Evolutionary conservation across 2,329 filamentous ascomycete genomes (phyloP), one percentile per base, ranked within the genome.

Genomic region (Claviceps humidiphila): DNA sequence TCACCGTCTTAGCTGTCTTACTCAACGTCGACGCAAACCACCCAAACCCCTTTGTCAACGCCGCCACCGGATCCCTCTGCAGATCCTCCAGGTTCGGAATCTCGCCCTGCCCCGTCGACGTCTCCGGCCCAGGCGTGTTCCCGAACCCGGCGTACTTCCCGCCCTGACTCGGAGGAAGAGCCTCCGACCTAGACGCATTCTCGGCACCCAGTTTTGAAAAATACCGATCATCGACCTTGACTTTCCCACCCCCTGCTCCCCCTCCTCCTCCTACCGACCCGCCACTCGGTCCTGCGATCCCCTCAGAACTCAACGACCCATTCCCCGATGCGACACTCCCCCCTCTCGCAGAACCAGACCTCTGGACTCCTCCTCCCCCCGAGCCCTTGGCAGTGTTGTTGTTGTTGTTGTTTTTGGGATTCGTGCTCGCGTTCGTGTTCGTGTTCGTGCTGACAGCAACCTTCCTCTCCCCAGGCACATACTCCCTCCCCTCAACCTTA

Each of bases 101-200:
- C 1, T 65, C 69, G 13, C 71, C 66, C 49, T 66, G 64, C 43
- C 66, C 67, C 38, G 67, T 67, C 51, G 74, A 68, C 50, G 73
- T 68, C 50, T 73, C 66, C 17, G 80, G 74, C 51, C 74, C 75
- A 26, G 85, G 79, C 49, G 83, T 82, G 64, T 84, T 95, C 39
- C 93, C 93, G 66, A 98, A 98, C 0, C 93, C 93, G 11, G 74
- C 77, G 64, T 89, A 98, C 68, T 95, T 96, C 11, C 93, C 93
- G 55, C 93, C 93, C 66, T 96, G 91, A 55, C 77, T 91, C 0
- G 93, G 93, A 34, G 88, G 85, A 50, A 97, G 61, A 60, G 80
- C 74, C 0, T 84, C 88, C 6, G 87, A 75, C 54, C 93, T 75
- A 41, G 74, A 72, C 5, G 89, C 87, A 65, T 98, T 98, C 55